These are phyloP conservation scores for Plasmopara muralis DNA, from an alignment of 352 stramenopile species.

Conservation along the genomic window DNA sequence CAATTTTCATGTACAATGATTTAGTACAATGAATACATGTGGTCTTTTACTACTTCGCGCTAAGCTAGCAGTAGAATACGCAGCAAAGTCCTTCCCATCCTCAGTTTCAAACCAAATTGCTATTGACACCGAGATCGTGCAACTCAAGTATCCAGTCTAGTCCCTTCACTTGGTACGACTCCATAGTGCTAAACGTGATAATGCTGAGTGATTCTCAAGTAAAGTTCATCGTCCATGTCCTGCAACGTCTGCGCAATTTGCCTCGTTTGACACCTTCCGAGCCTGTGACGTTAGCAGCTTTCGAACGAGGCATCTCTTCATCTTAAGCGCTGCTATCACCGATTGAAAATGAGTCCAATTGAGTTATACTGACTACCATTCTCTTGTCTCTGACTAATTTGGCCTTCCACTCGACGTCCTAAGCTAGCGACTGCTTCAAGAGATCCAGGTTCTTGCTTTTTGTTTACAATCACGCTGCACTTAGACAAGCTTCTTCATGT, in stretches of 20 bases:
- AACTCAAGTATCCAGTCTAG: slow-evolving; percentile 92
- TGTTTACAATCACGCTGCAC: slow-evolving; percentile 73
- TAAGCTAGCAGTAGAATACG: slow-evolving; percentile 95
- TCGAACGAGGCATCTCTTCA: slow-evolving; percentile 65
- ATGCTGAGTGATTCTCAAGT: slow-evolving; percentile 73
- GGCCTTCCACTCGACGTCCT: slow-evolving; percentile 40
- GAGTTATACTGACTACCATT: slow-evolving; percentile 82
- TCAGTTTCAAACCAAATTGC: slow-evolving; percentile 83
- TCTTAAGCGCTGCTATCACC: slow-evolving; percentile 65
- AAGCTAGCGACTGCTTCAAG: slow-evolving; percentile 53
- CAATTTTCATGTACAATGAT: slow-evolving; percentile 37
- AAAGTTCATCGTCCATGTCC: slow-evolving; percentile 76
- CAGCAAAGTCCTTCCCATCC: slow-evolving; percentile 95
- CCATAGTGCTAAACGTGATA: slow-evolving; percentile 86
- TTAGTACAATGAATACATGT: slow-evolving; percentile 96
- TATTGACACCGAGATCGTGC: slow-evolving; percentile 86
- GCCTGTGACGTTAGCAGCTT: slow-evolving; percentile 36
- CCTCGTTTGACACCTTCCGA: slow-evolving; percentile 54
- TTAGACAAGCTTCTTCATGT: slow-evolving; percentile 57
- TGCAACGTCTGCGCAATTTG: slow-evolving; percentile 59
- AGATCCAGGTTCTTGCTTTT: slow-evolving; percentile 69
- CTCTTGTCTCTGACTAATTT: slow-evolving; percentile 58
- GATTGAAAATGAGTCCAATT: slow-evolving; percentile 86
- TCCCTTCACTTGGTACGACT: slow-evolving; percentile 82
- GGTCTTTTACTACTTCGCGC: slow-evolving; percentile 90